These are phyloP conservation scores for Trichomonas tenax DNA, from an alignment of 208 protist genomes.

Conservation along the genomic window DNA sequence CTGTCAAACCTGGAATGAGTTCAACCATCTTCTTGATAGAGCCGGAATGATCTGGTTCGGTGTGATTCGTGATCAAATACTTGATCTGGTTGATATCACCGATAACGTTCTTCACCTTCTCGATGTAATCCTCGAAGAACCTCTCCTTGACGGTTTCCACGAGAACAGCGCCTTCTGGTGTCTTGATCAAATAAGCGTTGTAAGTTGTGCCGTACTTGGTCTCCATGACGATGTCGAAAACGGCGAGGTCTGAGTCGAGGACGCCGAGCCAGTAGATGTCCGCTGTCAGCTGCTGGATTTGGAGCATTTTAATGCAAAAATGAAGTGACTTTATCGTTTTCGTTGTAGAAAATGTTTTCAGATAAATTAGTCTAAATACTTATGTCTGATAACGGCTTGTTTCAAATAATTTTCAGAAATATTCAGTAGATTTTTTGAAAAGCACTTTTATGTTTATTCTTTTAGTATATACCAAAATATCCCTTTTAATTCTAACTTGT, in stretches of 20 bases:
- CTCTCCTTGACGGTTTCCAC: background rate
- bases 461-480: no score
- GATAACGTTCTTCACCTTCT: background rate
- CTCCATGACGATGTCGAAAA: slow-evolving; percentile 14
- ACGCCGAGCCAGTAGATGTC: background rate
- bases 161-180: background rate
- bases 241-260: background rate
- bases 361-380: no score
- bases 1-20: background rate
- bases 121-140: background rate
- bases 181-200: background rate
- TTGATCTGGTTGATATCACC: background rate
- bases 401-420: no score
- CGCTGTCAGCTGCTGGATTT: background rate
- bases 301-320: background rate
- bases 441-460: no score
- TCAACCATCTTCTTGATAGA: background rate
- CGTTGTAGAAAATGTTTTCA: no score
- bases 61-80: slow-evolving; percentile 2
- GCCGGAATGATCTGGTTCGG: background rate
- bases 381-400: no score
- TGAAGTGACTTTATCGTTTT: background rate
- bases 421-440: no score
- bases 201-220: slow-evolving; percentile 14
- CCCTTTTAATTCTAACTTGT: no score